Percentiles rank a stretch among this genome's conserved stretches.
Conservation (phyloP, 306 rosid genomes). For the Fragaria ananassa region DNA sequence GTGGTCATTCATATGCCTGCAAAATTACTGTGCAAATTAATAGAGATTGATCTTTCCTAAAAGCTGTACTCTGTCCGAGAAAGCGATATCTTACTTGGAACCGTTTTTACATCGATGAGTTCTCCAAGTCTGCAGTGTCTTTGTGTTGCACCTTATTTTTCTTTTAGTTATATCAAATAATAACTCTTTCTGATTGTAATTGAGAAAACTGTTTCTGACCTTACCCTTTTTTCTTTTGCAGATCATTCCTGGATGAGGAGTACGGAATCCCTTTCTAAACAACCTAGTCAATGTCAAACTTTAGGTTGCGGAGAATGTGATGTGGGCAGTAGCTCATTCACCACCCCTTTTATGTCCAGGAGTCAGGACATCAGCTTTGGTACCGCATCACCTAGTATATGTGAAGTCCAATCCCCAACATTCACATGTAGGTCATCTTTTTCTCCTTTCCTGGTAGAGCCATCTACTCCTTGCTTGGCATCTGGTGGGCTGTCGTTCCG, state of each 20-base stretch:
- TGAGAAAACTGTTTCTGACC: background rate
- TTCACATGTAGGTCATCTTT: constrained; percentile 79
- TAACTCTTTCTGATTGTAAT: background rate
- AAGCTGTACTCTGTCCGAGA: background rate
- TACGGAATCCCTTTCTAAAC: constrained; percentile 38
- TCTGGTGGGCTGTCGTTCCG: constrained; percentile 63
- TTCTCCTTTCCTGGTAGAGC: constrained; percentile 54
- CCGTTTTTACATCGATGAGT: background rate
- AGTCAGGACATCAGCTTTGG: constrained; percentile 81
- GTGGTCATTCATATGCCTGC: background rate
- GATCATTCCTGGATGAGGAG: constrained; percentile 75
- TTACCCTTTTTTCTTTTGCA: constrained; percentile 19
- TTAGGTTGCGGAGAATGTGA: constrained; percentile 36
- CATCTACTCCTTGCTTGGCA: constrained; percentile 52
- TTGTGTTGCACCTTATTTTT: background rate
- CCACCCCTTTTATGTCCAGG: constrained; percentile 64
- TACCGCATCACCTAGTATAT: constrained; percentile 42
- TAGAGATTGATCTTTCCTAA: background rate
- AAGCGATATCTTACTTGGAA: background rate
- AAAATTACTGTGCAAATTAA: background rate
- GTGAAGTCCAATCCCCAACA: constrained; percentile 59
- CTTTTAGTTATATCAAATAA: background rate
- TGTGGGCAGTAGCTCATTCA: constrained; percentile 51
- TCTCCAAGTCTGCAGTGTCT: background rate
- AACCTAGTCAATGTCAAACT: constrained; percentile 30